Evolutionary conservation across 192 early-diverging fungal genomes (phyloP).

Genomic region (Linnemannia exigua): DNA sequence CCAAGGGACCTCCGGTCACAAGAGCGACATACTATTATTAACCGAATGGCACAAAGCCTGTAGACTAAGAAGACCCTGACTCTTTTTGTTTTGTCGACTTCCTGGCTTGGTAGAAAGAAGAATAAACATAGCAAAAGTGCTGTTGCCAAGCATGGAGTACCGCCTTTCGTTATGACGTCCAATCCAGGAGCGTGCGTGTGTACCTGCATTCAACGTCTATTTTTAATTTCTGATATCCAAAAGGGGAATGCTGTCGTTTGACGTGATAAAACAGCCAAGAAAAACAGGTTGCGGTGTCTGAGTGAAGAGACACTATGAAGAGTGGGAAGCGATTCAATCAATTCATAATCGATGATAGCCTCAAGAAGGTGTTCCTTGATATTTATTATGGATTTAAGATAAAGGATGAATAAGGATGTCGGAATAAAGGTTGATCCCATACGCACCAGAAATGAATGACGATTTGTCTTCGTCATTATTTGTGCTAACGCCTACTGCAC

Average conservation of each 20-base stretch:
- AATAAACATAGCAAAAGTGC: background rate
- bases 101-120: background rate
- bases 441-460: background rate
- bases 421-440: background rate
- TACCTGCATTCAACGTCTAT: background rate
- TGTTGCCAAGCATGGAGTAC: slow-evolving; percentile 3
- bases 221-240: background rate
- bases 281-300: background rate
- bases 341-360: too few species aligned
- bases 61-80: background rate
- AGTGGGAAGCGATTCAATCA: too few species aligned
- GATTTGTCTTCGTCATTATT: background rate
- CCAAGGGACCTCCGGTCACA: slow-evolving; percentile 50
- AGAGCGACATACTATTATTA: slow-evolving; percentile 36
- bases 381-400: background rate
- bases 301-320: background rate
- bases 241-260: background rate
- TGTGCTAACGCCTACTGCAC: background rate
- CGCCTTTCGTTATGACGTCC: background rate
- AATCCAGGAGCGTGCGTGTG: background rate
- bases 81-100: background rate
- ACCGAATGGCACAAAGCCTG: slow-evolving; percentile 35
- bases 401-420: background rate
- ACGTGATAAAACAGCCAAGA: slow-evolving; percentile 6
- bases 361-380: background rate